These are phyloP conservation scores for Pleomassaria siparia DNA, from an alignment of 2,329 filamentous ascomycete genomes.

Conservation along the genomic window DNA sequence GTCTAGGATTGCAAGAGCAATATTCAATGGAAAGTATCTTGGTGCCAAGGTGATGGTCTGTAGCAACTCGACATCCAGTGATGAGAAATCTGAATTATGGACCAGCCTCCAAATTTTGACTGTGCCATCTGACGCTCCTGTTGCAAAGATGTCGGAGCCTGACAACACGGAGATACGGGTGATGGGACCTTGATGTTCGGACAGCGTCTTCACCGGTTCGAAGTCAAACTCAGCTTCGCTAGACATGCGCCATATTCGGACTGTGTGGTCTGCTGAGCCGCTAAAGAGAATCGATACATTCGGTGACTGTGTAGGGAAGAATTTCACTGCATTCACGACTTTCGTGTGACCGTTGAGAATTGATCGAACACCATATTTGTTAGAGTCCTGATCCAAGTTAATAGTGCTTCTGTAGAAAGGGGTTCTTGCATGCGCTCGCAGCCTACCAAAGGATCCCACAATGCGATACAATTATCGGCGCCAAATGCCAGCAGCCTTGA, in stretches of 20 bases:
- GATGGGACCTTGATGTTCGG: conserved; percentile 72
- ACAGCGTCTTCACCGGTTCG: conserved; percentile 51
- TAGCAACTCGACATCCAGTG: conserved; percentile 27
- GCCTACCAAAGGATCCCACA: conserved; percentile 81
- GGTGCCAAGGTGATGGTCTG: conserved; percentile 70
- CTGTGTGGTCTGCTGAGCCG: conserved; percentile 76
- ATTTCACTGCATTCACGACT: conserved; percentile 80
- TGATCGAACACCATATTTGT: conserved; percentile 60
- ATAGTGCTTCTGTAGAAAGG: not conserved
- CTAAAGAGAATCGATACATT: conserved; percentile 65
- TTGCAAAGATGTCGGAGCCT: conserved; percentile 54
- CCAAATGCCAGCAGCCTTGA: conserved; percentile 81
- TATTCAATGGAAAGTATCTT: conserved; percentile 77
- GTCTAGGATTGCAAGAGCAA: conserved; percentile 68
- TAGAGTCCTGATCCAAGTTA: conserved; percentile 42
- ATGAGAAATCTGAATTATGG: conserved; percentile 29
- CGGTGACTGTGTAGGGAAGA: conserved; percentile 60
- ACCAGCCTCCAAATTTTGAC: conserved; percentile 69
- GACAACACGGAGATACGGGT: conserved; percentile 61
- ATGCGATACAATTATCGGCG: conserved; percentile 80
- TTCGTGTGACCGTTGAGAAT: conserved; percentile 77
- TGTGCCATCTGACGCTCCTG: conserved; percentile 64
- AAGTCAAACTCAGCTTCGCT: conserved; percentile 35
- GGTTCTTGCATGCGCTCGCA: not conserved
- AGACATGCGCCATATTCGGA: conserved; percentile 63